Evolutionary conservation across 345 rosid species (phyloP).

Genomic region (Arabidopsis arenosa): DNA sequence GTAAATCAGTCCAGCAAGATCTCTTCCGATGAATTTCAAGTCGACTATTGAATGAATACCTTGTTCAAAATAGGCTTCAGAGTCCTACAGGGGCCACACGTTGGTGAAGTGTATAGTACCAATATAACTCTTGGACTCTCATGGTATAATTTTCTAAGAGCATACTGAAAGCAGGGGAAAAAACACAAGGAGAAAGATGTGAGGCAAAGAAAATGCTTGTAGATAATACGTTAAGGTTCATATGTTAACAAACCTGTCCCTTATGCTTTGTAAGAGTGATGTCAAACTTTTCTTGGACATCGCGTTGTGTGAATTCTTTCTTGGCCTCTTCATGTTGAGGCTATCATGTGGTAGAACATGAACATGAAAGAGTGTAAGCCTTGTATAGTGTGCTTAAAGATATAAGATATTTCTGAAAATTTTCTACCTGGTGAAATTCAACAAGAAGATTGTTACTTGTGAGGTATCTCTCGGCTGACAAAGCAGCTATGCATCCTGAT

Average conservation of each 20-base stretch:
- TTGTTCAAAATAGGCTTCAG: constrained; percentile 95
- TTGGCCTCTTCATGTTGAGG: constrained; percentile 84
- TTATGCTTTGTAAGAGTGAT: constrained; percentile 73
- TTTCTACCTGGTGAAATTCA: constrained; percentile 90
- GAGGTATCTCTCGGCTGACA: constrained; percentile 96
- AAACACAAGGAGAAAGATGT: constrained; percentile 12
- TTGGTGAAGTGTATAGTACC: constrained; percentile 87
- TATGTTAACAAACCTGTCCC: constrained; percentile 71
- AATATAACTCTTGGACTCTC: constrained; percentile 89
- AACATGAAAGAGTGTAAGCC: constrained; percentile 31
- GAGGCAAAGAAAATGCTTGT: constrained; percentile 17
- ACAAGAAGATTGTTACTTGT: constrained; percentile 79
- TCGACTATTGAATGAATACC: constrained; percentile 50
- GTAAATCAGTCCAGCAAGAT: constrained; percentile 27
- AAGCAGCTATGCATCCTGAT: constrained; percentile 96
- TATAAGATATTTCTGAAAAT: neutral
- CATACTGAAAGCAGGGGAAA: constrained; percentile 61
- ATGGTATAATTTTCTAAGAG: constrained; percentile 90
- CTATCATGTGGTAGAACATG: constrained; percentile 49
- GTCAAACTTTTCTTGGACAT: constrained; percentile 86
- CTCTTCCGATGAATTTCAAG: neutral
- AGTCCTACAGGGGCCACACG: constrained; percentile 97
- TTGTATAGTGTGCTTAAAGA: constrained; percentile 25
- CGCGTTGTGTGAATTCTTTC: constrained; percentile 86
- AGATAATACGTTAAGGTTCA: constrained; percentile 8